phyloP scores from a whole-genome alignment of 768 basidiomycete species.

The Thelephora ganbajun region DNA sequence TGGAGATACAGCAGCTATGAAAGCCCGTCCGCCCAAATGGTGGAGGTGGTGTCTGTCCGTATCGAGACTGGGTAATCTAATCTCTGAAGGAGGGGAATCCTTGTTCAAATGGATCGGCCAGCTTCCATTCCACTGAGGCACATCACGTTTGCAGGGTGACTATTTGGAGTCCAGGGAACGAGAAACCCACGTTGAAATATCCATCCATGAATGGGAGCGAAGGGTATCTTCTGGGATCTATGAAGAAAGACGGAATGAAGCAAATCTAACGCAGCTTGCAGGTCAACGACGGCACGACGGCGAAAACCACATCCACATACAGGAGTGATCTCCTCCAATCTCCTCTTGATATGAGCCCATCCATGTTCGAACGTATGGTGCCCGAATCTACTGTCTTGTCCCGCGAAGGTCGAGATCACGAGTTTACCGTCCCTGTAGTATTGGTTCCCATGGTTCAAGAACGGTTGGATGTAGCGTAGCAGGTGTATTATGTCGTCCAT shows the following conservation, averaged over 20 bases:
- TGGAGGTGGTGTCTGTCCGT: slow-evolving; percentile 44
- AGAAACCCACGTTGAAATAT: slow-evolving; percentile 18
- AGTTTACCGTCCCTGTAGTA: slow-evolving; percentile 16
- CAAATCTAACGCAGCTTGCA: slow-evolving; percentile 13
- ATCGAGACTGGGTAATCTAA: slow-evolving; percentile 15
- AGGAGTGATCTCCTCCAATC: slow-evolving; percentile 16
- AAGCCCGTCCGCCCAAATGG: slow-evolving; percentile 23
- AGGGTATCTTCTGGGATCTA: slow-evolving; percentile 20
- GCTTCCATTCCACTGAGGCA: slow-evolving; percentile 18
- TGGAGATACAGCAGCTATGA: slow-evolving; percentile 50
- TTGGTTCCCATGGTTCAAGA: slow-evolving; percentile 19
- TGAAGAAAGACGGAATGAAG: slow-evolving; percentile 19
- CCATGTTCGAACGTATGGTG: slow-evolving; percentile 10
- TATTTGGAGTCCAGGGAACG: background rate
- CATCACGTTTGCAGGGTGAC: background rate
- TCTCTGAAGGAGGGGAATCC: slow-evolving; percentile 11
- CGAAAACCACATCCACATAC: slow-evolving; percentile 7
- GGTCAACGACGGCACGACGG: no score
- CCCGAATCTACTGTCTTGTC: slow-evolving; percentile 22
- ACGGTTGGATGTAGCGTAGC: slow-evolving; percentile 14
- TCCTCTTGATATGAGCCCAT: slow-evolving; percentile 16
- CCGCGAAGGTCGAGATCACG: slow-evolving; percentile 24
- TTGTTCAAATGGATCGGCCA: slow-evolving; percentile 30
- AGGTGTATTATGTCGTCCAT: slow-evolving; percentile 10
- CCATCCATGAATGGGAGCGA: slow-evolving; percentile 23